Conservation (phyloP, 176 grass and related monocot species). For the Alopecurus myosuroides region DNA sequence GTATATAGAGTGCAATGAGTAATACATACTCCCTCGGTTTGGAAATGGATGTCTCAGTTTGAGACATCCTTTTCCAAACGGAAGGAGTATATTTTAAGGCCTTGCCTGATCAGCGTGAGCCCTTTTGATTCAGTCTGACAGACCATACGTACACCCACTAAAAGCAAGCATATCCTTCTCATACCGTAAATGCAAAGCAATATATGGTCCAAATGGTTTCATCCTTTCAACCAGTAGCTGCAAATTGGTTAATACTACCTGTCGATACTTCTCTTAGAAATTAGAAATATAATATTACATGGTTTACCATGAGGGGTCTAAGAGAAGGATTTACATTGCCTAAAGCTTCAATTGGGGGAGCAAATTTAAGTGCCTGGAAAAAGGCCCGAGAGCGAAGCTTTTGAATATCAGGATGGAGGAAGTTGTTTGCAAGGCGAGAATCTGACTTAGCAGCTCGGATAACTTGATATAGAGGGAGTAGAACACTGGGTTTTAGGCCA, state of each 20-base stretch:
- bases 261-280: slow-evolving; percentile 5
- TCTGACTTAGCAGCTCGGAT: slow-evolving; percentile 96
- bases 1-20: background rate
- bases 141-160: slow-evolving; percentile 89
- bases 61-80: too few relatives aligned
- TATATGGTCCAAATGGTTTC: slow-evolving; percentile 81
- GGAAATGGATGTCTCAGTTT: too few relatives aligned
- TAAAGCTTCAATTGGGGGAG: slow-evolving; percentile 76
- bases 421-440: slow-evolving; percentile 95
- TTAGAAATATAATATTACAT: background rate
- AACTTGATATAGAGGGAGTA: slow-evolving; percentile 51
- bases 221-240: slow-evolving; percentile 95
- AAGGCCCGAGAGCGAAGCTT: slow-evolving; percentile 87
- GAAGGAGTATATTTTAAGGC: slow-evolving; percentile 1
- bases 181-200: too few relatives aligned
- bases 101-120: slow-evolving; percentile 70
- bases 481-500: background rate
- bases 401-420: slow-evolving; percentile 82
- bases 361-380: slow-evolving; percentile 74
- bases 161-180: slow-evolving; percentile 99
- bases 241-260: slow-evolving; percentile 7
- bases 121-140: slow-evolving; percentile 77
- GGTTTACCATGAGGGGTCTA: background rate
- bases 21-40: too few relatives aligned
- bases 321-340: slow-evolving; percentile 58